Evolutionary conservation across 1,284 basidiomycete species (phyloP), one percentile per base, ranked within the genome.

Genomic region (Ustilago bromivora): DNA sequence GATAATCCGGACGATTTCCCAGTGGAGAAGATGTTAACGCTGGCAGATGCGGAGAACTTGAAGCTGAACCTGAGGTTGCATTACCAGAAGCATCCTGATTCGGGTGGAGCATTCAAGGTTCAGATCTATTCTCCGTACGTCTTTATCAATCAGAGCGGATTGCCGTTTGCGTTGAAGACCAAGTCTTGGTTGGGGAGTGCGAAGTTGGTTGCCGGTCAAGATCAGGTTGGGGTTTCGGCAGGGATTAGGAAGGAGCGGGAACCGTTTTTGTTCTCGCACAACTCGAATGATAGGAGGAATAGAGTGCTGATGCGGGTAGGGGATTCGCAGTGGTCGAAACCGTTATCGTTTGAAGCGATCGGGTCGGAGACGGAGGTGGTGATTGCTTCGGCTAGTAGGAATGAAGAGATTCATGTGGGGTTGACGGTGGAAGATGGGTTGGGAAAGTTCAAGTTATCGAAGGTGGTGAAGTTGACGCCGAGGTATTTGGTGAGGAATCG

Each of bases 51-150:
- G 43, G 89, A 90, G 55, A 92, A 92, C 57, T 89, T 93, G 47
- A 96, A 94, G 87, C 88, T 98, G 55, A 90, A 93, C 77, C 88
- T 99, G 60, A 91, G 89, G 73, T 87, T 99, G 38, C 94, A 97
- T 86, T 99, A 98, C 85, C 67, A 76, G 69, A 80, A 81, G 52
- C 94, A 94, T 87, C 91, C 94, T 3, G 91, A 98, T 69, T 94
- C 95, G 12, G 97, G 96, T 3, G 96, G 97, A n/a, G 95, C 96
- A 1, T 97, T 98, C 90, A 96, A 94, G 87, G 94, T 98, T 1
- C 96, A 99, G 87, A 92, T 99, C 61, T 99, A 95, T 85, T 92
- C 91, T 78, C 96, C 97, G 3, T 99, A 93, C 86, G 89, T 99
- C 59, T 88, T 99, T 57, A 88, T 98, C 86, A 99, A 99, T 88